Percentiles rank a stretch among this genome's conserved stretches.
Evolutionary conservation across 2,329 filamentous ascomycete species (phyloP).

Genomic region (Akanthomyces uredinophilus): DNA sequence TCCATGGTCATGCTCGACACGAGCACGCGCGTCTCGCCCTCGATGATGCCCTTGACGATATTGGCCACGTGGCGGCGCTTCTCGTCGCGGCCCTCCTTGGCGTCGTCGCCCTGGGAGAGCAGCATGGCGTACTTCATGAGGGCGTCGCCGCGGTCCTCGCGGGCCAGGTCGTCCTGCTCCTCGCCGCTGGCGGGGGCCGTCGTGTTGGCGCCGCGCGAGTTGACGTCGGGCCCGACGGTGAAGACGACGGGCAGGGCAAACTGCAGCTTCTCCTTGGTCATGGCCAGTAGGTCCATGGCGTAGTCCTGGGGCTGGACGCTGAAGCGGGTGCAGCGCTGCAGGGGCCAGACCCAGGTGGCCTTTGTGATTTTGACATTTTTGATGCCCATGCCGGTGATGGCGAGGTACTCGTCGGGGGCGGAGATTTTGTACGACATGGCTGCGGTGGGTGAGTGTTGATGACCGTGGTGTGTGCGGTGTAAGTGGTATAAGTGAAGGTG

Average conservation of each 20-base stretch:
- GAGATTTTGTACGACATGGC: slow-evolving; percentile 63
- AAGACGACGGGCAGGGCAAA: slow-evolving; percentile 80
- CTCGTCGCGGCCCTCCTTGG: slow-evolving; percentile 34
- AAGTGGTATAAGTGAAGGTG: background rate
- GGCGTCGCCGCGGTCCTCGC: slow-evolving; percentile 53
- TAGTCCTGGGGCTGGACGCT: slow-evolving; percentile 75
- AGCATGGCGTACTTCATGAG: slow-evolving; percentile 80
- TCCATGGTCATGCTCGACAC: slow-evolving; percentile 91
- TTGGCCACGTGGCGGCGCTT: slow-evolving; percentile 62
- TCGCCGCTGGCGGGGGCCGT: slow-evolving; percentile 18
- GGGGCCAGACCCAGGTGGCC: slow-evolving; percentile 65
- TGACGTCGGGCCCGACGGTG: slow-evolving; percentile 76
- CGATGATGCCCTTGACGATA: slow-evolving; percentile 86
- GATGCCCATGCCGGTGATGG: slow-evolving; percentile 76
- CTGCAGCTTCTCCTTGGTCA: slow-evolving; percentile 84
- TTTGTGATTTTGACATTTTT: slow-evolving; percentile 73
- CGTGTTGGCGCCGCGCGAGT: slow-evolving; percentile 46
- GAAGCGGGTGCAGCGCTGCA: slow-evolving; percentile 60
- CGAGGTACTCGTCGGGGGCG: slow-evolving; percentile 77
- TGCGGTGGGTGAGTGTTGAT: slow-evolving; percentile 21
- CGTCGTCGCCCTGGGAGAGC: slow-evolving; percentile 62
- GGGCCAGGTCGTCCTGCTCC: slow-evolving; percentile 23
- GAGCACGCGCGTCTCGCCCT: slow-evolving; percentile 78
- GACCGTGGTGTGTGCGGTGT: background rate
- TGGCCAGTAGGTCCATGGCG: slow-evolving; percentile 75